Evolutionary conservation across 2,329 filamentous ascomycete species (phyloP), one percentile per base, ranked within the genome.

Genomic region (Pyrenochaeta sp.): DNA sequence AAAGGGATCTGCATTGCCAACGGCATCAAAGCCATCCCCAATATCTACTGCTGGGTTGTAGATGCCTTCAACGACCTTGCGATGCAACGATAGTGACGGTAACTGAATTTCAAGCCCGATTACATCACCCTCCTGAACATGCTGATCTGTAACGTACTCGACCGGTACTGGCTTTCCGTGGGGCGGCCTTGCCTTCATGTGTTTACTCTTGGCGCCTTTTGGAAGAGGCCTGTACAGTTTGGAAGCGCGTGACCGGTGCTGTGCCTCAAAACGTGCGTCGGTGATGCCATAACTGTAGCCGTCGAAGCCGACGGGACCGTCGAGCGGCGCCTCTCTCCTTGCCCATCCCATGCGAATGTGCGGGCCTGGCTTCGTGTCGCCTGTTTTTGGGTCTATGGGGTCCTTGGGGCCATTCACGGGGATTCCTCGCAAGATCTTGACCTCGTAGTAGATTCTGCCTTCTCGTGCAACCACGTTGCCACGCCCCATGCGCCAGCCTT

Each of bases 241-340:
- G 70, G 92, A 92, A n/a, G 93, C 92, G 43, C 94, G 87, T 59
- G 93, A 97, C 81, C 95, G 92, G 79, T 95, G 92, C 47, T 97
- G 90, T 57, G 94, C 94, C 74, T 98, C 92, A 17, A 95, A 95
- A 29, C 89, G 85, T 20, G 93, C 88, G 69, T 99, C 95, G 37
- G 93, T 90, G 51, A 98, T 86, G 40, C 91, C 94, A 73, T 98
- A 98, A 71, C 93, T 96, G 78, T 98, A 97, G 36, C 90, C 90
- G 70, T 96, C 91, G 63, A 92, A 95, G 1, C 92, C 91, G 0
- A 95, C 91, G 0, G 91, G 91, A 0, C 89, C 90, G 75, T 96
- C 92, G 1, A 95, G 78, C 0, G 90, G 90, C 10, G 91, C 90
- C 72, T 96, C 91, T 43, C 91, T 82, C 56, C 91, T 80, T 2